Evolutionary conservation across 1,139 yeast species (phyloP).

Genomic region (Pichia sp.): DNA sequence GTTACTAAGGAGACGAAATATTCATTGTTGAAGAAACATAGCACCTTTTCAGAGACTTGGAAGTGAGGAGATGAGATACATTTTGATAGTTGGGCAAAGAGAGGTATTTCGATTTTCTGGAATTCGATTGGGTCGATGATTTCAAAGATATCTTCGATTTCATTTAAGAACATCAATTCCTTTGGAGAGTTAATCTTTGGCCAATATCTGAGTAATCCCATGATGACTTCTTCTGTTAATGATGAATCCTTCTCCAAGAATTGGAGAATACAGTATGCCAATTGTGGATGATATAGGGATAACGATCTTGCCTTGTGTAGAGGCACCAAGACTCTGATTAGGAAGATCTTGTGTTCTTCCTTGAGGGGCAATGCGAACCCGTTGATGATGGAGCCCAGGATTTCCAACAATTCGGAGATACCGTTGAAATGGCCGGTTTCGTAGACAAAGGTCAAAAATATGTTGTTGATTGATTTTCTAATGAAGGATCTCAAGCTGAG

Average conservation of each 20-base stretch:
- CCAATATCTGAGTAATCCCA: constrained; percentile 94
- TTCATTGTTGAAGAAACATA: constrained; percentile 94
- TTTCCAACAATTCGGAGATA: constrained; percentile 90
- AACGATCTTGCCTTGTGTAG: constrained; percentile 89
- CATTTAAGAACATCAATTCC: constrained; percentile 94
- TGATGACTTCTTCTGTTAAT: constrained; percentile 90
- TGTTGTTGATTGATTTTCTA: constrained; percentile 87
- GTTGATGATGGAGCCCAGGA: constrained; percentile 92
- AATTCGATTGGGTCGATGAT: constrained; percentile 95
- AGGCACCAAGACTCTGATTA: constrained; percentile 87
- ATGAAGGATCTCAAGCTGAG: constrained; percentile 87
- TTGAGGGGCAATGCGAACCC: constrained; percentile 97
- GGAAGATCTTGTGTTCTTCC: constrained; percentile 92
- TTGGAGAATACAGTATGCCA: constrained; percentile 96
- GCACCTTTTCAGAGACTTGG: constrained; percentile 95
- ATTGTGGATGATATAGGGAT: constrained; percentile 90
- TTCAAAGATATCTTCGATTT: constrained; percentile 94
- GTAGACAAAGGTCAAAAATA: constrained; percentile 88
- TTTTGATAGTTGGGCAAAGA: constrained; percentile 90
- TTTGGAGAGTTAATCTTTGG: constrained; percentile 95
- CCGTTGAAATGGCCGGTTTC: constrained; percentile 98
- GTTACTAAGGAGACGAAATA: constrained; percentile 87
- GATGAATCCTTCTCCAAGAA: constrained; percentile 92
- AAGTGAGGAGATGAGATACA: constrained; percentile 96
- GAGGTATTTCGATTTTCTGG: constrained; percentile 86